Evolutionary conservation across 1,284 basidiomycete species (phyloP), one percentile per base, ranked within the genome.

Genomic region (Porogramme epimiltina): DNA sequence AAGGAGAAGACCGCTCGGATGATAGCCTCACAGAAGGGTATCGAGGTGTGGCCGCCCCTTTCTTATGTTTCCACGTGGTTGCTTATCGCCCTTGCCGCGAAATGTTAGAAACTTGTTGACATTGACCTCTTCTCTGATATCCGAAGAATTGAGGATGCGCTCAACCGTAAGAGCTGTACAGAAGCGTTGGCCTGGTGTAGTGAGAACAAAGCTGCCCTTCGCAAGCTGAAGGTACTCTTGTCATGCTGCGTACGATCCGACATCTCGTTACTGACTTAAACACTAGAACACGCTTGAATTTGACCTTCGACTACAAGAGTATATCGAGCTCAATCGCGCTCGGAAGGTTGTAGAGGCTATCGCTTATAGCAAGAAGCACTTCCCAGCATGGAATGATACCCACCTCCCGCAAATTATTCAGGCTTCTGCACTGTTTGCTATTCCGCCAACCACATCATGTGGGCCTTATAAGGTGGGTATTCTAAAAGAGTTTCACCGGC

Each of bases 131-230:
- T 98, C 69, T 84, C 83, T 51, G 94, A 98, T 60, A 90, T 98
- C 41, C 79, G 78, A 26, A 79, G 87, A 49, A 94, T 98, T 58
- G 94, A 98, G 69, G 76, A 79, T 5, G 93, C 92, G 0, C 78
- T 99, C 18, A 72, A 76, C 16, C 73, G 74, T 44, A 85, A 92
- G 59, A 90, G 89, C 63, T 94, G 93, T 61, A 76, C 87, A 1
- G 90, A 95, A 68, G 96, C 95, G 4, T 75, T 99, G 39, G 81
- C 85, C 15, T 99, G 96, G 96, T 98, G 95, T 63, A 93, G 84
- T 53, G 97, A 99, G 77, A 98, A 99, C 73, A 92, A 96, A 69
- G 82, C 85, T 25, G 88, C 91, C 8, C 78, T 99, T 50, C 86
- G 93, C 53, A 98, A 98, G 76, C 84, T 88, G 64, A 94, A 92